Conservation (phyloP, 176 grass and related monocot genomes). For the Pharus latifolius region DNA sequence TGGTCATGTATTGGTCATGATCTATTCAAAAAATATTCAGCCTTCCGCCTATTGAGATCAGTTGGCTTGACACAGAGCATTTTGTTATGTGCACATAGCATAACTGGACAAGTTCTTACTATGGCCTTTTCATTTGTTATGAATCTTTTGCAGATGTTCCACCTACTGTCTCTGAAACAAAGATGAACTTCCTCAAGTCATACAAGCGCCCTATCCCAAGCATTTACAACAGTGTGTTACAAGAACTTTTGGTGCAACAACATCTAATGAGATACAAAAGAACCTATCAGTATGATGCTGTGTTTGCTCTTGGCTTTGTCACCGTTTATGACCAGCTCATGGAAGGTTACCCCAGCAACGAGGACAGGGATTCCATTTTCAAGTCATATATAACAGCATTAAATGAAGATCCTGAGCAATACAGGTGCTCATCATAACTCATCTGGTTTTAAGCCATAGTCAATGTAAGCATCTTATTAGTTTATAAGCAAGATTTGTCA, state of each 20-base stretch:
- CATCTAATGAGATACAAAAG: conserved; percentile 98
- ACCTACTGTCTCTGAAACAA: conserved; percentile 82
- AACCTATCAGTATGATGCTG: conserved; percentile 87
- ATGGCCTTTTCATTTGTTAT: conserved; percentile 10
- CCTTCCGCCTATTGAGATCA: background rate
- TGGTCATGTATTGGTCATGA: background rate
- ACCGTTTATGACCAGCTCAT: conserved; percentile 92
- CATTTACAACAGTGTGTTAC: conserved; percentile 87
- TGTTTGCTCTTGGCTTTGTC: conserved; percentile 95
- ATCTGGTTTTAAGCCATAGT: background rate
- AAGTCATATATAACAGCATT: conserved; percentile 68
- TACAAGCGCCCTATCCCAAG: conserved; percentile 94
- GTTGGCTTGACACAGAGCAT: background rate
- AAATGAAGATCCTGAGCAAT: conserved; percentile 76
- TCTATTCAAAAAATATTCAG: background rate
- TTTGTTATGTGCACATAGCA: background rate
- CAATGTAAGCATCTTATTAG: background rate
- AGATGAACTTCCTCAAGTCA: conserved; percentile 75
- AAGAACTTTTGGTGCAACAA: conserved; percentile 91
- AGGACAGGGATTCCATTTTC: conserved; percentile 78
- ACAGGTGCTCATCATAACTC: conserved; percentile 43
- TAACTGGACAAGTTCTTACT: background rate
- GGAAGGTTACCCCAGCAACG: conserved; percentile 81
- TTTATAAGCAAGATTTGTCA: background rate
- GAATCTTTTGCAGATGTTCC: conserved; percentile 50